Evolutionary conservation across 495 filamentous ascomycete genomes (phyloP), one percentile per base, ranked within the genome.

Genomic region (Opeltia flavorubescens): DNA sequence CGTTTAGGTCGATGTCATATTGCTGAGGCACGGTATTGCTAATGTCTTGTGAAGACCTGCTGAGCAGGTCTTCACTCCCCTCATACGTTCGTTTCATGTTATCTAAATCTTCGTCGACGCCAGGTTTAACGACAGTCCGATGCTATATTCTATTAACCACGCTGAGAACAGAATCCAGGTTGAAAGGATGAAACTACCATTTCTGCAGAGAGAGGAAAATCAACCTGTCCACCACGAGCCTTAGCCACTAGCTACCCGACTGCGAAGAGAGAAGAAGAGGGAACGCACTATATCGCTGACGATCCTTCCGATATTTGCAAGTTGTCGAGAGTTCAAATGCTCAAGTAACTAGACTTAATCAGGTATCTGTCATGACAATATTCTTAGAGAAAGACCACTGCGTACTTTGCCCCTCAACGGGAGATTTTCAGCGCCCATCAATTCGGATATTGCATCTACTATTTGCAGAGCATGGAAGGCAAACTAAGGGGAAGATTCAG

Each of bases 31-130:
- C 66, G 1, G 69, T 72, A 9, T 56, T 60, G 3, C 76, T 70
- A 43, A 94, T 67, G 4, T 74, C 65, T 20, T 69, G 66, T n/a
- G 76, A 78, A 12, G 84, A 73, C 27, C 72, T 60, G 9, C 77
- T 78, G 20, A 98, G 72, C 27, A 94, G 64, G 48, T 72, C 72
- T 49, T 78, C 79, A 46, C 94, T 68, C 2, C 86, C 84, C 48
- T 87, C 75, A 50, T 91, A 94, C 21, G 67, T 74, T 42, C 73
- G 70, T 60, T 87, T 93, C 59, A 89, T 70, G 24, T 71, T 66
- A 55, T 96, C 93, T 5, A 96, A 71, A 17, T 83, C 74, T 17
- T 74, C 66, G 53, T 93, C 84, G 4, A 93, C 66, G 6, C 86
- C 83, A 24, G 70, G 66, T 20, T 74, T 72, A 2, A 96, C 80